A percentile compares a stretch with the other conserved stretches of the same genome.
phyloP scores from a whole-genome alignment of 1,139 yeast species.

The Kluyveromyces sp. region DNA sequence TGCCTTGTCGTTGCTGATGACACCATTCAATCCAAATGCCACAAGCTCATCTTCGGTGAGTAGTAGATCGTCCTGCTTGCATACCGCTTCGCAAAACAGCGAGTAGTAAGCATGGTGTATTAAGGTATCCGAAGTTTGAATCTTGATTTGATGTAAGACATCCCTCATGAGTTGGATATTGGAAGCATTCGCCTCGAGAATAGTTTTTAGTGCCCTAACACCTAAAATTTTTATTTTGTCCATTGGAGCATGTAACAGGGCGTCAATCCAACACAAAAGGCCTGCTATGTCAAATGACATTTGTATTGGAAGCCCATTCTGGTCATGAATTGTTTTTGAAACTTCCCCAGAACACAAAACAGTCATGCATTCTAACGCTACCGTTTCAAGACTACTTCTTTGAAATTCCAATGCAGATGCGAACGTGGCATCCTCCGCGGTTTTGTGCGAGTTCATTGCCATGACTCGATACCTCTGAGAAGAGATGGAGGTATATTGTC shows the following conservation, averaged over 20 bases:
- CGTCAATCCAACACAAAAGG: slow-evolving; percentile 70
- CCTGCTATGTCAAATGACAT: slow-evolving; percentile 67
- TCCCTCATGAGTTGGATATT: slow-evolving; percentile 53
- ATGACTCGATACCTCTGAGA: slow-evolving; percentile 52
- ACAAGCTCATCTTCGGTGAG: slow-evolving; percentile 32
- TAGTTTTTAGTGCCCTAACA: slow-evolving; percentile 60
- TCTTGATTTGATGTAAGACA: slow-evolving; percentile 63
- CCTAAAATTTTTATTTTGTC: slow-evolving; percentile 63
- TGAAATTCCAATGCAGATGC: slow-evolving; percentile 79
- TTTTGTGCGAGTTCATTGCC: slow-evolving; percentile 46
- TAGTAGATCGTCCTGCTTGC: slow-evolving; percentile 24
- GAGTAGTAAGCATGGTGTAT: slow-evolving; percentile 64
- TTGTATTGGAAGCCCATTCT: slow-evolving; percentile 33
- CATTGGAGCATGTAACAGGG: slow-evolving; percentile 53
- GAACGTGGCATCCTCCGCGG: slow-evolving; percentile 33
- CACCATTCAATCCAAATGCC: slow-evolving; percentile 30
- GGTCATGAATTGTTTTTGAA: slow-evolving; percentile 43
- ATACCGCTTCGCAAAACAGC: slow-evolving; percentile 54
- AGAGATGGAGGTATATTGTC: slow-evolving; percentile 53
- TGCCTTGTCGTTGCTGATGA: slow-evolving; percentile 29
- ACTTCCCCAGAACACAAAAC: slow-evolving; percentile 64
- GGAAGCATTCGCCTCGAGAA: slow-evolving; percentile 54
- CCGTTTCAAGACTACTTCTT: slow-evolving; percentile 58
- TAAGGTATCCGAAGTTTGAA: slow-evolving; percentile 43
- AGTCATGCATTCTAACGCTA: slow-evolving; percentile 82